Base-by-base conservation (phyloP, 768 basidiomycete species). In the Collybia sp. region DNA sequence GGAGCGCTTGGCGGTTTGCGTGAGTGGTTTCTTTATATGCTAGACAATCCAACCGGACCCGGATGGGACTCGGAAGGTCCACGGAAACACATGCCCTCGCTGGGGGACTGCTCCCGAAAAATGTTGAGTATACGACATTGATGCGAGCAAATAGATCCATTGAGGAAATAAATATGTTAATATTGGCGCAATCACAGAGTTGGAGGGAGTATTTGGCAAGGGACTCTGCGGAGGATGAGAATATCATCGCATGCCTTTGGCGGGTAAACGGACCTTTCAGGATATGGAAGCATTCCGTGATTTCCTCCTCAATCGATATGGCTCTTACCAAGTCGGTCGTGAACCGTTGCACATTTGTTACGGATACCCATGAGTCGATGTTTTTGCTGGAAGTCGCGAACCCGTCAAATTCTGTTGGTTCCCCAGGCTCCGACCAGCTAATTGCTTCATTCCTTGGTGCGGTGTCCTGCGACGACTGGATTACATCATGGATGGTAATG, bases 31-130 rank as follows among this genome's bases (percentile, higher is more conserved):
- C 73, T 4, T 66, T 59, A 59, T 75, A 88, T n/a, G 91, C 91
- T n/a, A 88, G 65, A 51, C 85, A 89, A 49, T 97, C 94, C 17
- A 99, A 61, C 44, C 74, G 69, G 20, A 94, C 69, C 2, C 79
- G 76, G 31, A 71, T 61, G 2, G 73, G 73, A 1, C 60, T 25
- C 3, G 84, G 81, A 15, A 93, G 77, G 47, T 82, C 77, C 1
- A 90, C 82, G 9, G 85, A 85, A 3, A 98, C 88, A 61, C 94
- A 97, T n/a, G 93, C 94, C 6, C 96, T 83, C 1, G 93, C 82
- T 6, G 96, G 96, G 0, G 96, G 96, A 38, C 91, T 93, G 13
- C 77, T 76, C 1, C 93, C 93, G 62, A 98, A 98, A 63, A 81
- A 92, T 13, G 77, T 74, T 2, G 76, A 67, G 61, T 98, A 98